Evolutionary conservation across 495 filamentous ascomycete species (phyloP), one percentile per base, ranked within the genome.

Genomic region (Penicillium dipodomyicola): DNA sequence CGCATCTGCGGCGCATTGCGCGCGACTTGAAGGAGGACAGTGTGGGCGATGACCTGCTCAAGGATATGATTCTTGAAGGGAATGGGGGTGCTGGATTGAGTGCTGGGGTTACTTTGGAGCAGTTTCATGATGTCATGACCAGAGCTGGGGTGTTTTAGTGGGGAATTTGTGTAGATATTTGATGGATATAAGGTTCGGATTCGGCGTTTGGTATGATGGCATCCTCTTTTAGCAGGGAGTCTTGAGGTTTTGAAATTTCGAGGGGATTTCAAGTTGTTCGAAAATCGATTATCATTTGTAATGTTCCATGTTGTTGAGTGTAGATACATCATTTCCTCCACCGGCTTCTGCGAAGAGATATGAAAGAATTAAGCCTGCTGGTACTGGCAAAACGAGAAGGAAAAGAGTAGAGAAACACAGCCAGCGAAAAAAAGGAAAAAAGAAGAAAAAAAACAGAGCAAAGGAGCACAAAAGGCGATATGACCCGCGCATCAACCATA

Each of bases 11-110:
- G 69, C 78, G 88, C 64, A 85, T 97, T 52, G 92, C 93, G 51
- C 84, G 80, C 63, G 83, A 90, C 57, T 70, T 98, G 65, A 87
- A 89, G 69, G 91, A 96, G 60, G 78, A 82, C 43, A 63, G 56
- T n/a, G 85, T 96, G 30, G 80, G 80, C 17, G 94, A 97, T 62
- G 82, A 89, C 20, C 63, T 96, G 67, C 72, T 98, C 61, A 81
- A 79, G 72, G 90, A 96, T 78, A 98, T 98, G 94, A 85, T 98
- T 43, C 67, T 88, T 39, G 94, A 97, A 77, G 94, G 91, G 59
- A 96, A 92, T 71, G 91, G 88, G 1, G 90, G 89, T 4, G 83
- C 76, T 6, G 87, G 87, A 12, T 78, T 92, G 9, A 80, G 79
- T 29, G 80, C 72, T 54, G 92, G 90, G 10, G 94, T 96, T 27